Percentiles rank a stretch among this genome's conserved stretches.
Conservation (phyloP, 495 filamentous ascomycete genomes). For the Parachaetomium inaequale region DNA sequence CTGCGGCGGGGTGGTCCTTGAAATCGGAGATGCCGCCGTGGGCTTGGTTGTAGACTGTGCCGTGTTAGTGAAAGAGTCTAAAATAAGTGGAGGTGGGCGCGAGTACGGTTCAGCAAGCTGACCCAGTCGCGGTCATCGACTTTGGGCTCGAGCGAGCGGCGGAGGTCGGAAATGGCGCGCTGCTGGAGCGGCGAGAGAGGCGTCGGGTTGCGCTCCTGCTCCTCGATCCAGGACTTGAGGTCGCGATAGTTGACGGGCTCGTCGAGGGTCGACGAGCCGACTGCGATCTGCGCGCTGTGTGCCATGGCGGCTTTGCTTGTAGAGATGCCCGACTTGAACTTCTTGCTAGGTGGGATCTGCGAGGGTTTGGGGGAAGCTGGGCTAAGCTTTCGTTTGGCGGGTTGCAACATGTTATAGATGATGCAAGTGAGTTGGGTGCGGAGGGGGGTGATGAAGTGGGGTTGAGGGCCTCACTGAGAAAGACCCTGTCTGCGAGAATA, state of each 20-base stretch:
- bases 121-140: conserved; percentile 38
- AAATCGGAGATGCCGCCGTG: background rate
- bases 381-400: background rate
- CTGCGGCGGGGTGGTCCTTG: conserved; percentile 5
- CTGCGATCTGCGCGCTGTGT: too few species aligned
- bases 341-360: background rate
- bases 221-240: conserved; percentile 37
- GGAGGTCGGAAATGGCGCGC: conserved; percentile 33
- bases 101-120: conserved; percentile 35
- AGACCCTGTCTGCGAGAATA: background rate
- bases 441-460: background rate
- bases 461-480: background rate
- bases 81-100: background rate
- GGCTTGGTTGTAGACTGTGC: conserved; percentile 22
- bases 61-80: background rate
- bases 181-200: conserved; percentile 34
- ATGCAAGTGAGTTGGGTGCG: background rate
- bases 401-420: background rate
- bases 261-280: background rate
- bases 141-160: conserved; percentile 28
- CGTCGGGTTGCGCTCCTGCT: conserved; percentile 29
- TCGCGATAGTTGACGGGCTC: conserved; percentile 27
- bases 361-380: background rate
- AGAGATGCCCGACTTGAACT: background rate
- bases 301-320: background rate